Conservation (phyloP, 345 rosid genomes). For the Salix purpurea region DNA sequence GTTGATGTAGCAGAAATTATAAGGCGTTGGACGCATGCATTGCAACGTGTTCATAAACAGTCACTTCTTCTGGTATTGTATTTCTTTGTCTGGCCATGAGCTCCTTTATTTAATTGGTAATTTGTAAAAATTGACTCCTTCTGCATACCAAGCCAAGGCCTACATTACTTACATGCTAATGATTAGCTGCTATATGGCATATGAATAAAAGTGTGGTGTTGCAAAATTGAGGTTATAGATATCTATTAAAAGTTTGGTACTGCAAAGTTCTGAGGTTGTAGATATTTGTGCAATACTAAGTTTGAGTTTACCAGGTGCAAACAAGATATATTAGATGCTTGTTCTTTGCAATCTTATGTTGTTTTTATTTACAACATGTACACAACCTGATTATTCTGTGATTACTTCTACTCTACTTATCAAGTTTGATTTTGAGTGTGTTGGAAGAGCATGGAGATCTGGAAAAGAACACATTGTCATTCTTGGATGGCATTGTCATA, state of each 20-base stretch:
- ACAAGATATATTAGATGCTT: not conserved
- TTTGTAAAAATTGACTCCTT: not conserved
- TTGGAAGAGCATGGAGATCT: not conserved
- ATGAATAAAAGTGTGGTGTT: not conserved
- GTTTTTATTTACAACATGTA: not conserved
- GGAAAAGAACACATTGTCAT: not conserved
- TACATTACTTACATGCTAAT: not conserved
- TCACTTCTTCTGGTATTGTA: slow-evolving; percentile 85
- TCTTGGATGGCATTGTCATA: too few species aligned
- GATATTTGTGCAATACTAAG: not conserved
- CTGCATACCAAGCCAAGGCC: not conserved
- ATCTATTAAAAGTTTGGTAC: not conserved
- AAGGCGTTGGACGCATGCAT: slow-evolving; percentile 98
- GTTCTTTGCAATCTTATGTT: not conserved
- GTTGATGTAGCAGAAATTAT: slow-evolving; percentile 97
- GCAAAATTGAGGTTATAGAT: not conserved
- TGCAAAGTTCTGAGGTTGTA: not conserved
- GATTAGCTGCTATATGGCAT: not conserved
- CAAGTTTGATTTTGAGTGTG: not conserved
- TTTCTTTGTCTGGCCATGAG: slow-evolving; percentile 15
- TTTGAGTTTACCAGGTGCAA: not conserved
- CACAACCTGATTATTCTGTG: not conserved
- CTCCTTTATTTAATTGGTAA: slow-evolving; percentile 1
- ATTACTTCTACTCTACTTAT: not conserved
- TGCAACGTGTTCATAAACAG: slow-evolving; percentile 96